phyloP scores from a whole-genome alignment of 305 asterid species.

The Solanum aculeatissimum region DNA sequence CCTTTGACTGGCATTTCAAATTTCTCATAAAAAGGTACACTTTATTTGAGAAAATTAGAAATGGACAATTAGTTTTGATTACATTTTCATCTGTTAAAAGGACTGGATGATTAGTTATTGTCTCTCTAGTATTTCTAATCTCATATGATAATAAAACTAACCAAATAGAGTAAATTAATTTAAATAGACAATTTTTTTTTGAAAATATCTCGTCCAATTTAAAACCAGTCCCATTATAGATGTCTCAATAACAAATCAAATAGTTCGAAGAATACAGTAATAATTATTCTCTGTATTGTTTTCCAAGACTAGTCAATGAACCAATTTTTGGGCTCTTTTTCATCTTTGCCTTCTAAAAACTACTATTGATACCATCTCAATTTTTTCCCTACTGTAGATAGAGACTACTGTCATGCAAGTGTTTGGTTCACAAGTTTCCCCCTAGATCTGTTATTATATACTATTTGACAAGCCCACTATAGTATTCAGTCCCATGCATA shows the following conservation, averaged over 20 bases:
- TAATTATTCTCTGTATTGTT: background rate
- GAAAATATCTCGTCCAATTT: background rate
- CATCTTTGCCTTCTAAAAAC: background rate
- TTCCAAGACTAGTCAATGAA: background rate
- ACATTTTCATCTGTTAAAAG: background rate
- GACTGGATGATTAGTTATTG: no score
- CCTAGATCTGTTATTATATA: background rate
- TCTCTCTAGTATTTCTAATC: background rate
- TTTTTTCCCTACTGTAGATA: background rate
- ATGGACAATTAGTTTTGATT: background rate
- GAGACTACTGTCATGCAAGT: background rate
- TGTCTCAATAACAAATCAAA: background rate
- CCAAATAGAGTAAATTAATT: background rate
- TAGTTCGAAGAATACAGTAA: background rate
- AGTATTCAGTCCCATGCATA: background rate
- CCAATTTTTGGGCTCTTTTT: background rate
- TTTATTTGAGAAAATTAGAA: background rate
- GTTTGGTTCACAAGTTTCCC: background rate
- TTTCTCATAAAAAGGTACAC: background rate
- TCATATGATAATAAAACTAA: background rate
- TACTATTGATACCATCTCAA: background rate
- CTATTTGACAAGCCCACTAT: background rate
- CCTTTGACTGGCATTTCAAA: background rate
- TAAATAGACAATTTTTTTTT: background rate
- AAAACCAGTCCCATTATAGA: background rate